Evolutionary conservation across 2,329 filamentous ascomycete species (phyloP).

Genomic region (Chlorencoelia australis): DNA sequence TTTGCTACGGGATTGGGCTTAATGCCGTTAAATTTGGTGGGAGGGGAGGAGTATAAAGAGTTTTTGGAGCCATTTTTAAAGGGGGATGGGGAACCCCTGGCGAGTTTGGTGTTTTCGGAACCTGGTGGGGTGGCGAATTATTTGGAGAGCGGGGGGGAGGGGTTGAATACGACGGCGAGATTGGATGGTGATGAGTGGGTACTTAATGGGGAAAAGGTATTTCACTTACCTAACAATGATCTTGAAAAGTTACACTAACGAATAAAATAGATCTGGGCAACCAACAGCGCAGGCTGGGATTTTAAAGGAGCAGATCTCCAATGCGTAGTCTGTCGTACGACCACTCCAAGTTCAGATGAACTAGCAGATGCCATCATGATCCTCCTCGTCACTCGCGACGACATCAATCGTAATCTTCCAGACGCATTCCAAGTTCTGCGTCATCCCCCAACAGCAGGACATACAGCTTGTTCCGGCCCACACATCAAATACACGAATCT

Average conservation of each 20-base stretch:
- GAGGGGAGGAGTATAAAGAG: constrained; percentile 30
- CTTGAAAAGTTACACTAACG: not conserved
- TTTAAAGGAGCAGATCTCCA: constrained; percentile 39
- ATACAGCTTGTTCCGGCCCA: constrained; percentile 38
- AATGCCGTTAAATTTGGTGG: constrained; percentile 38
- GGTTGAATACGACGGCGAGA: constrained; percentile 39
- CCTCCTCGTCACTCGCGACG: constrained; percentile 37
- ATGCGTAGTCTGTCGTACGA: constrained; percentile 39
- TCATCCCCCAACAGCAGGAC: constrained; percentile 36
- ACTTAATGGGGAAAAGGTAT: constrained; percentile 42
- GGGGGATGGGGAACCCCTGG: constrained; percentile 36
- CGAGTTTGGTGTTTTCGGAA: constrained; percentile 42
- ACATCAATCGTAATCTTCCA: constrained; percentile 35
- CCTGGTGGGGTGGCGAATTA: constrained; percentile 41
- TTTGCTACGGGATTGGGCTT: constrained; percentile 42
- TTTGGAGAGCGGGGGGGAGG: constrained; percentile 37
- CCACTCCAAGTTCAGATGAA: constrained; percentile 13
- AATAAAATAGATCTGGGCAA: constrained; percentile 38
- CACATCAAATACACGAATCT: constrained; percentile 39
- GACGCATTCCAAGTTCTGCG: constrained; percentile 36
- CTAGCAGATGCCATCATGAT: constrained; percentile 35
- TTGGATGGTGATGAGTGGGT: constrained; percentile 41
- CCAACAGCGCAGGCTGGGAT: constrained; percentile 45
- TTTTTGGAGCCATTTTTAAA: constrained; percentile 40
- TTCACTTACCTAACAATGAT: not conserved